A percentile compares a stretch with the other conserved stretches of the same genome.
Evolutionary conservation across 1,284 basidiomycete genomes (phyloP).

Genomic region (Malassezia cuniculi): DNA sequence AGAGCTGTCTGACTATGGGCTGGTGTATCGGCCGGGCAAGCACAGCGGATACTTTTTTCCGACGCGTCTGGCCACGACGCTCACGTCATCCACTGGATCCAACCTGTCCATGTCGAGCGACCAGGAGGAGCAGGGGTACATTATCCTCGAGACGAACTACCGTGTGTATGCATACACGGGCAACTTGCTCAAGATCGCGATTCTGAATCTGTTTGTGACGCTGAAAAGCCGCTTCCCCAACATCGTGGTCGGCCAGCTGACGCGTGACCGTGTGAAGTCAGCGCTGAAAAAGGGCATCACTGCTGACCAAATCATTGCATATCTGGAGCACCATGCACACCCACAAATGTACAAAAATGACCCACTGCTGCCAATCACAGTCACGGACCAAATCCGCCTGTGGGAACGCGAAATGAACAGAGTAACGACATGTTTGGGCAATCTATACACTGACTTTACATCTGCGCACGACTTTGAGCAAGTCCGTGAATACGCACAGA

Average conservation of each 20-base stretch:
- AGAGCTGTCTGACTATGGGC: constrained; percentile 85
- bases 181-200: constrained; percentile 88
- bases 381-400: constrained; percentile 91
- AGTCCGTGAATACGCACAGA: constrained; percentile 69
- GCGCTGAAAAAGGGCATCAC: constrained; percentile 89
- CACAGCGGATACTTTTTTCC: constrained; percentile 61
- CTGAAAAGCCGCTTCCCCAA: constrained; percentile 91
- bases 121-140: constrained; percentile 57
- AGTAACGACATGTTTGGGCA: constrained; percentile 48
- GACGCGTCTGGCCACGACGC: constrained; percentile 85
- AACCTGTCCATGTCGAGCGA: constrained; percentile 23
- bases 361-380: constrained; percentile 80
- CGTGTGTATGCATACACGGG: constrained; percentile 95
- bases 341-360: constrained; percentile 94
- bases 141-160: constrained; percentile 96
- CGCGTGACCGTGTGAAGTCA: constrained; percentile 83
- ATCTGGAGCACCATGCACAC: constrained; percentile 85
- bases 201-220: constrained; percentile 82
- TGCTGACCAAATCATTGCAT: constrained; percentile 92
- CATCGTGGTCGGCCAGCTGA: constrained; percentile 84
- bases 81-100: constrained; percentile 54
- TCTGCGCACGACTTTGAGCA: constrained; percentile 75
- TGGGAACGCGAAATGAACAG: constrained; percentile 97
- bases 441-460: constrained; percentile 70
- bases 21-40: constrained; percentile 58